Percentiles rank a stretch among this genome's conserved stretches.
phyloP scores from a whole-genome alignment of 805 yeast species.

The Candida glaebosa region DNA sequence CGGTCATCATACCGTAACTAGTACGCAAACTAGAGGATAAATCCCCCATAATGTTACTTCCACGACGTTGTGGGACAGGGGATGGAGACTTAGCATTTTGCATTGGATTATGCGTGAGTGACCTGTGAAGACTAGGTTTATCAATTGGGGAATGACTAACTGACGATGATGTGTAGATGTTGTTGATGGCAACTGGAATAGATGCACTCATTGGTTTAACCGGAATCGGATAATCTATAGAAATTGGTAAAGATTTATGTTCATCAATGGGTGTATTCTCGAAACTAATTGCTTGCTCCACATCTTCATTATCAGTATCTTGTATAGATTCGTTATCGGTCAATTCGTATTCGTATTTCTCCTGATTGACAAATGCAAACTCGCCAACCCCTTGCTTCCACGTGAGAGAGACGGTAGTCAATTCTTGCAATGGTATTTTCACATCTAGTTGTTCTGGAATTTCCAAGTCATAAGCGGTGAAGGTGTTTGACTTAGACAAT shows the following conservation, averaged over 20 bases:
- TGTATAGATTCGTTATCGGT: slow-evolving; percentile 9
- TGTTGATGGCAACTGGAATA: slow-evolving; percentile 14
- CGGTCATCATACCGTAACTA: not conserved
- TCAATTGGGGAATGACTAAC: slow-evolving; percentile 16
- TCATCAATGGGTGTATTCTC: slow-evolving; percentile 6
- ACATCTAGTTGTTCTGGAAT: slow-evolving; percentile 16
- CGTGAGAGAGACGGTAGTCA: slow-evolving; percentile 49
- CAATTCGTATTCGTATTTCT: slow-evolving; percentile 38
- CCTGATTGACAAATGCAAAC: slow-evolving; percentile 51
- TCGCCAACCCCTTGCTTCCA: slow-evolving; percentile 56
- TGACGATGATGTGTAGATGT: slow-evolving; percentile 7
- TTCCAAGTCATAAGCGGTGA: slow-evolving; percentile 33
- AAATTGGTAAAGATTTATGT: not conserved
- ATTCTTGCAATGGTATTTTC: slow-evolving; percentile 42
- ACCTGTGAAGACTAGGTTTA: slow-evolving; percentile 17
- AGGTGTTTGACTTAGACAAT: slow-evolving; percentile 37
- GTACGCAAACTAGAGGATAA: slow-evolving; percentile 3
- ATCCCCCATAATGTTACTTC: slow-evolving; percentile 4
- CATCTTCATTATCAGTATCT: slow-evolving; percentile 6
- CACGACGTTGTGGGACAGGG: slow-evolving; percentile 14
- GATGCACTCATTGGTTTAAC: slow-evolving; percentile 10
- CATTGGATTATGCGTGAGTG: slow-evolving; percentile 16
- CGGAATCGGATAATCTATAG: slow-evolving; percentile 2
- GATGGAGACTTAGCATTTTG: slow-evolving; percentile 13
- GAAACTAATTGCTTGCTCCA: slow-evolving; percentile 6